Evolutionary conservation across 129 eudicot species (phyloP).

Genomic region (Kitagawia praeruptora): DNA sequence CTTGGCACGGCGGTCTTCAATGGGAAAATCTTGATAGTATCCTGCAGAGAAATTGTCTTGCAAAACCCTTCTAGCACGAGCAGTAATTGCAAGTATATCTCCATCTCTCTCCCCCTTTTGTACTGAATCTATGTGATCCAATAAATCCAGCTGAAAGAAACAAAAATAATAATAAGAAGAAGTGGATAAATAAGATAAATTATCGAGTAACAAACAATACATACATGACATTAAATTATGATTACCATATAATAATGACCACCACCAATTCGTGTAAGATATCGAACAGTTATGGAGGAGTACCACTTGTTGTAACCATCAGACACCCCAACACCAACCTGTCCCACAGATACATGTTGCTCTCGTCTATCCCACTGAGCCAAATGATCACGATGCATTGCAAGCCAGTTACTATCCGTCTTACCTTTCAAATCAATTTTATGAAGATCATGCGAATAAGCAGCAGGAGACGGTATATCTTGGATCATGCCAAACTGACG

Average conservation of each 20-base stretch:
- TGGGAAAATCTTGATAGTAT: background rate
- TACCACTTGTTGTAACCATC: background rate
- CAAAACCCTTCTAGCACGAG: background rate
- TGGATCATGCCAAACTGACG: slow-evolving; percentile 2
- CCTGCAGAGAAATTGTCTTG: background rate
- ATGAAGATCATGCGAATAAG: background rate
- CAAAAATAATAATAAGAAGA: background rate
- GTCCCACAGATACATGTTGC: background rate
- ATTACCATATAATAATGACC: background rate
- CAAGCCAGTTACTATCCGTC: background rate
- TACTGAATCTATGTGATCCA: background rate
- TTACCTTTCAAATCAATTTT: background rate
- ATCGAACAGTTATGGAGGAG: background rate
- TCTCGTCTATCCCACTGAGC: background rate
- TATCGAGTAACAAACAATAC: background rate
- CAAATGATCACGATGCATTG: background rate
- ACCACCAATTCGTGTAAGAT: background rate
- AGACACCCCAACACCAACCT: background rate
- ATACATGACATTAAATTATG: background rate
- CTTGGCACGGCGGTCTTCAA: background rate
- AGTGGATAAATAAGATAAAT: background rate
- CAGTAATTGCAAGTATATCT: background rate
- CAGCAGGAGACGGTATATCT: background rate
- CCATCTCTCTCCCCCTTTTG: background rate
- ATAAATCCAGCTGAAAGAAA: background rate